These are phyloP conservation scores for Lipomyces sp. DNA, from an alignment of 805 yeast genomes.

Conservation along the genomic window DNA sequence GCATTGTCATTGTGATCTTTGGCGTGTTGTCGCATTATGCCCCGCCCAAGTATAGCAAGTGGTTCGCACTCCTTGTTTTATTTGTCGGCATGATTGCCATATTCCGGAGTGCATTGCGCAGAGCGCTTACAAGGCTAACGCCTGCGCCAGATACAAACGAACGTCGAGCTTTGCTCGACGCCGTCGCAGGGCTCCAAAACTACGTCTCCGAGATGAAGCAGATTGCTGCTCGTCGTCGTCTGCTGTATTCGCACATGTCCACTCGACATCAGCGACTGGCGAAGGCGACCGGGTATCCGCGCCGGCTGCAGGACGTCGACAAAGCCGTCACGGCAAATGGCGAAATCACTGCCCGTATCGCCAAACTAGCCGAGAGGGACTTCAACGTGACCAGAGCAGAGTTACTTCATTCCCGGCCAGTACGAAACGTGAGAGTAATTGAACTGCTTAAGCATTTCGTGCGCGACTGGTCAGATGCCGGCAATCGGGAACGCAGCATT, in stretches of 20 bases:
- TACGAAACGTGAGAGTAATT: constrained; percentile 31
- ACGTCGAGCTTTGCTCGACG: constrained; percentile 30
- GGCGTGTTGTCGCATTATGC: constrained; percentile 19
- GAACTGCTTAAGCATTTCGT: constrained; percentile 70
- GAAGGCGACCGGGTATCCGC: constrained; percentile 57
- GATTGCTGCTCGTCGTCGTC: constrained; percentile 36
- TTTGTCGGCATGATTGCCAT: constrained; percentile 20
- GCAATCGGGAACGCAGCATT: constrained; percentile 57
- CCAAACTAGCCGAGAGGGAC: constrained; percentile 46
- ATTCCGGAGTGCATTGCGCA: constrained; percentile 12
- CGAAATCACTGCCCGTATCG: constrained; percentile 53
- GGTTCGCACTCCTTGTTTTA: constrained; percentile 26
- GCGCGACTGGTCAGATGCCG: constrained; percentile 73
- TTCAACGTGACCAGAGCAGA: constrained; percentile 54
- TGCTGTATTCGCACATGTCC: constrained; percentile 48
- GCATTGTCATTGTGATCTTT: constrained; percentile 21
- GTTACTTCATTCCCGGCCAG: constrained; percentile 49
- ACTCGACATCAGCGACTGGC: constrained; percentile 63
- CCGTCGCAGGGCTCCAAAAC: constrained; percentile 39
- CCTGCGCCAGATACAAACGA: constrained; percentile 23
- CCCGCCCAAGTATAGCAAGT: constrained; percentile 15
- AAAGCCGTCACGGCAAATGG: constrained; percentile 55
- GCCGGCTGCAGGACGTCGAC: constrained; percentile 59
- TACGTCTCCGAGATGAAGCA: constrained; percentile 30
- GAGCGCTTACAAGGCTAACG: constrained; percentile 18